These are phyloP conservation scores for Lepiota venenata DNA, from an alignment of 768 basidiomycete species.

Conservation along the genomic window DNA sequence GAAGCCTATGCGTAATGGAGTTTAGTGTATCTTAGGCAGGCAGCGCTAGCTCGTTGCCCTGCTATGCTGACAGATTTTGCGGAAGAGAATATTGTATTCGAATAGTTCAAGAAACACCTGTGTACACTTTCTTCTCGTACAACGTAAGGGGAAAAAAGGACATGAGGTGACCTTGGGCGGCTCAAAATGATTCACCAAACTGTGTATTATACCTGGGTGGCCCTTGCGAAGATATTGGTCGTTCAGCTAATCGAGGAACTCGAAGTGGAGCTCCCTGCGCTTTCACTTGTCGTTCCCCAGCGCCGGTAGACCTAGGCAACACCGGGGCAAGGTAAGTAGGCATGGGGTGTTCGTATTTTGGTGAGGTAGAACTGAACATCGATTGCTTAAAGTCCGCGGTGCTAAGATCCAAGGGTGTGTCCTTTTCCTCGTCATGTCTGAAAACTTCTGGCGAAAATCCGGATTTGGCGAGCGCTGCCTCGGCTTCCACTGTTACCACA, in stretches of 20 bases:
- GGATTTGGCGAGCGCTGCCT: slow-evolving; percentile 32
- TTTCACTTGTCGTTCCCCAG: not conserved
- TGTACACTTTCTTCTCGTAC: no score
- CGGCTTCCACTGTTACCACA: slow-evolving; percentile 31
- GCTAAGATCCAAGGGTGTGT: slow-evolving; percentile 6
- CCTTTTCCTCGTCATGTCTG: slow-evolving; percentile 24
- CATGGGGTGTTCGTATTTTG: slow-evolving; percentile 3
- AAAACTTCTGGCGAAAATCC: slow-evolving; percentile 39
- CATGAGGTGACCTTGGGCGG: no score
- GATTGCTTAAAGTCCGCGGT: slow-evolving; percentile 11
- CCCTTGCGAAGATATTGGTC: not conserved
- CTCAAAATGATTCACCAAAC: slow-evolving; percentile 1
- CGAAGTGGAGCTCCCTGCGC: slow-evolving; percentile 7
- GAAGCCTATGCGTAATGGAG: no score
- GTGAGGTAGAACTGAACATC: not conserved
- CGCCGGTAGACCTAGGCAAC: not conserved
- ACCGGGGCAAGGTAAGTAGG: not conserved
- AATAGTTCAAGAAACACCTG: no score
- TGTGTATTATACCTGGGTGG: not conserved
- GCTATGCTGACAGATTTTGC: no score
- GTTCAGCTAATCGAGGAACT: slow-evolving; percentile 1
- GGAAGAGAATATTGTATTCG: no score
- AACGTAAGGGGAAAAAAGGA: no score
- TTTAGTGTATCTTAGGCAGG: no score
- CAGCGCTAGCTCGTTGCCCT: no score